Evolutionary conservation across 2,329 filamentous ascomycete species (phyloP), one percentile per base, ranked within the genome.

Genomic region (Botrytis aclada): DNA sequence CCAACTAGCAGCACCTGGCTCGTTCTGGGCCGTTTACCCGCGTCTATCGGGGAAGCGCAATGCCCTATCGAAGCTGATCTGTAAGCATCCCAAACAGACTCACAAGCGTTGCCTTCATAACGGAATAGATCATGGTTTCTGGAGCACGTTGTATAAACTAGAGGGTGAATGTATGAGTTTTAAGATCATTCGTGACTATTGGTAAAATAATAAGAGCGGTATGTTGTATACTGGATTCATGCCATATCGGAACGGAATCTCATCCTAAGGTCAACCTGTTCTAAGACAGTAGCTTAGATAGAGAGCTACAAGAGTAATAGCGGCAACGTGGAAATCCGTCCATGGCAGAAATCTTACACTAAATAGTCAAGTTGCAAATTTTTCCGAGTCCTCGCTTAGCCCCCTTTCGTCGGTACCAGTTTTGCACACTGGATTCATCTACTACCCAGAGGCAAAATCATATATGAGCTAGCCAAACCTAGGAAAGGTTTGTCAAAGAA

Each of bases 261-360:
- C 14, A 34, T 6, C 12, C 25, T 45, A 43, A 34, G n/a, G 5
- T 20, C 6, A 7, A 34, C 22, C 8, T n/a, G 18, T 65, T 65
- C n/a, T 18, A 45, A 6, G n/a, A 47, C 4, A 6, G 1, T 14
- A 6, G 39, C 39, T 34, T 18, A n/a, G 41, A 47, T 22, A n/a
- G 47, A 7, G 1, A 47, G n/a, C 4, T 65, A 8, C 16, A 29
- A 64, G 25, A 64, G 4, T 43, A 43, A 39, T 9, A 64, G 3
- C 14, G n/a, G 16, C 12, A 12, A 20, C 6, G 5, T 29, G 2
- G 14, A 54, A 54, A 16, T 4, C 25, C 29, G 0, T 0, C 29
- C 54, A 10, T 16, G 4, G 7, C 0, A 58, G 16, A 58, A 29
- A 8, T 58, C 29, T 10, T 32, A 20, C 20, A 20, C 32, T 4